Evolutionary conservation across 306 rosid species (phyloP).

Genomic region (Cucurbita moschata): DNA sequence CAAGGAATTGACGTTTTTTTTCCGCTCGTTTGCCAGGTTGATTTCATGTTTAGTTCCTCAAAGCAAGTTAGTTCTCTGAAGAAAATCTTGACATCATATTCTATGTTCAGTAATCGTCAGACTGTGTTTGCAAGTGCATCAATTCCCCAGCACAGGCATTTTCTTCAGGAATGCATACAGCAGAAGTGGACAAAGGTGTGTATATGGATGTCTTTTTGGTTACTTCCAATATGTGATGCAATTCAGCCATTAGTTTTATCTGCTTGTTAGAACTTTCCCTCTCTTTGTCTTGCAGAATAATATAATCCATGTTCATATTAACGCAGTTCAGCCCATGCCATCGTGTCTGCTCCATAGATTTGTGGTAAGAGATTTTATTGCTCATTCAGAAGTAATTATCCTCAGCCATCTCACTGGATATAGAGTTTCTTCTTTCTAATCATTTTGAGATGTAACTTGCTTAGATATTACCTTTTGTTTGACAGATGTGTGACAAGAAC

Average conservation of each 20-base stretch:
- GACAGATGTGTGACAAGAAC: constrained; percentile 41
- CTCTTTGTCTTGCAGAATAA: constrained; percentile 28
- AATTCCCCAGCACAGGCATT: constrained; percentile 79
- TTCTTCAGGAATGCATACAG: constrained; percentile 69
- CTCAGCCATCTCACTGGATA: neutral
- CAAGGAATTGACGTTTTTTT: neutral
- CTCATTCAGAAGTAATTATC: neutral
- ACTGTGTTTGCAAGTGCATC: constrained; percentile 95
- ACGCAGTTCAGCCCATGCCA: constrained; percentile 76
- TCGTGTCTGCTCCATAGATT: constrained; percentile 60
- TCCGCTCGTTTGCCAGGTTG: constrained; percentile 46
- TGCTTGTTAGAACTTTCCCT: neutral
- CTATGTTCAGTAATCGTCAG: constrained; percentile 58
- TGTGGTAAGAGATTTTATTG: constrained; percentile 31
- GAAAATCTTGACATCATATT: constrained; percentile 75
- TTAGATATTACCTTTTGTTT: constrained; percentile 11
- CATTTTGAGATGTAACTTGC: neutral
- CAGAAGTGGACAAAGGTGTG: constrained; percentile 94
- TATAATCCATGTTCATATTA: constrained; percentile 71
- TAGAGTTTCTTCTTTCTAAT: neutral
- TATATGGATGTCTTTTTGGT: constrained; percentile 11
- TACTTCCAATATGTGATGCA: neutral
- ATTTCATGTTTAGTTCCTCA: constrained; percentile 78
- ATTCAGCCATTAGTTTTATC: neutral
- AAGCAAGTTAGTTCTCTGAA: constrained; percentile 69